These are phyloP conservation scores for Solanum sitiens DNA, from an alignment of 257 asterid species.

Conservation along the genomic window DNA sequence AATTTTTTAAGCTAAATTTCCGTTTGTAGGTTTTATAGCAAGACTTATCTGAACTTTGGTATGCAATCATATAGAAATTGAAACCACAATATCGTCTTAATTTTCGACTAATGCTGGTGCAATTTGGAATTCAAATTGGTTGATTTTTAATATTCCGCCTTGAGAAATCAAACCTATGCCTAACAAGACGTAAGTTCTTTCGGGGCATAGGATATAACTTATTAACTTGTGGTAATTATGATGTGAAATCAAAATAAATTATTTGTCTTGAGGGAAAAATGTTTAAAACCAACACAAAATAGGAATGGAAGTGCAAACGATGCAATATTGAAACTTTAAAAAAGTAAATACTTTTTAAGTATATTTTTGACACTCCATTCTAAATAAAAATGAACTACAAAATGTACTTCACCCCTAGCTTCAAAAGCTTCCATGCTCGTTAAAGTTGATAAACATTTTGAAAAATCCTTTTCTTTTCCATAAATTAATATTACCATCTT, in stretches of 20 bases:
- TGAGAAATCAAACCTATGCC: not conserved
- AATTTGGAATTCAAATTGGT: not conserved
- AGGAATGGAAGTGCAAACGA: not conserved
- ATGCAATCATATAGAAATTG: not conserved
- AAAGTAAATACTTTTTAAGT: too few species aligned
- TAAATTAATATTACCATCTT: not conserved
- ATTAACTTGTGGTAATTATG: not conserved
- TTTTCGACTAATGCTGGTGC: too few species aligned
- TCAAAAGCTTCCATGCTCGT: not conserved
- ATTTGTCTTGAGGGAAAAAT: not conserved
- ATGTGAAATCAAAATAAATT: not conserved
- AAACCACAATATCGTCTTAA: not conserved
- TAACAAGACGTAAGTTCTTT: not conserved
- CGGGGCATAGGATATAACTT: not conserved
- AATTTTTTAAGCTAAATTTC: not conserved
- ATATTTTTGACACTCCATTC: too few species aligned
- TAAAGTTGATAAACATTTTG: not conserved
- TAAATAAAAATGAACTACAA: not conserved
- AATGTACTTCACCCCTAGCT: not conserved
- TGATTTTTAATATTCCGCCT: not conserved
- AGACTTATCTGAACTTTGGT: not conserved
- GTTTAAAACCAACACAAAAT: not conserved
- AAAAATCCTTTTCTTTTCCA: not conserved
- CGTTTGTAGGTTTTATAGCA: not conserved
- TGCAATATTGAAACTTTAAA: too few species aligned